Base-by-base conservation (phyloP, 768 basidiomycete species). In the Xerocomellus amylosporus region DNA sequence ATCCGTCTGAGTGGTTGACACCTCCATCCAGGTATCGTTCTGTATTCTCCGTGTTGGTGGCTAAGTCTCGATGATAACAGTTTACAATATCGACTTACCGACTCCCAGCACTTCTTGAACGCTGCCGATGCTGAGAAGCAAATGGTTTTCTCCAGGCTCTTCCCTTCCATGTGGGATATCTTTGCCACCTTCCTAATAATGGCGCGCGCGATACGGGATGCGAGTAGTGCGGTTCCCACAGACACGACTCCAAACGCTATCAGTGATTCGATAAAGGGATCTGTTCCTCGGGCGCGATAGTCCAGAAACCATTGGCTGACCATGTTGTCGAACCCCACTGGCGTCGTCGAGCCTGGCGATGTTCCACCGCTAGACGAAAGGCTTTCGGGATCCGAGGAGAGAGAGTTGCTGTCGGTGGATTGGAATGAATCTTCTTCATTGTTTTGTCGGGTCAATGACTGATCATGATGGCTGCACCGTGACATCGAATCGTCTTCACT, bases 301-400 rank as follows among this genome's bases (percentile, higher is more conserved):
- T 68, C 66, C 43, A 49, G 14, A n/a, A 50, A 19, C 65, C 65
- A 66, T 44, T 60, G 58, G 38, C 46, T 30, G 50, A 60, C 63
- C 43, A 39, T 50, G 19, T 50, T 38, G 13, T 54, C 7, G 42
- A 69, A 69, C 8, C 46, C 59, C 19, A 41, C 36, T 9, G 54
- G 50, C 2, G 14, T 46, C 24, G 49, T 49, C 20, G 55, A 45
- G 5, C 24, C 24, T 24, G 24, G 24, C 24, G 24, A 24, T 24
- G 31, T 12, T 22, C 0, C 43, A 24, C 20, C 14, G 19, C 37
- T 44, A 9, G 62, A 60, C 26, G 56, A 51, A 22, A 15, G 12
- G 37, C 59, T 69, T 7, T 54, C 59, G 5, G 24, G 19, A 15
- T 58, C 56, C 5, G 64, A 63, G 28, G 42, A 55, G 22, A 40